Percentiles rank a stretch among this genome's conserved stretches.
Conservation (phyloP, 1,284 basidiomycete genomes). For the Heterobasidion annosum region DNA sequence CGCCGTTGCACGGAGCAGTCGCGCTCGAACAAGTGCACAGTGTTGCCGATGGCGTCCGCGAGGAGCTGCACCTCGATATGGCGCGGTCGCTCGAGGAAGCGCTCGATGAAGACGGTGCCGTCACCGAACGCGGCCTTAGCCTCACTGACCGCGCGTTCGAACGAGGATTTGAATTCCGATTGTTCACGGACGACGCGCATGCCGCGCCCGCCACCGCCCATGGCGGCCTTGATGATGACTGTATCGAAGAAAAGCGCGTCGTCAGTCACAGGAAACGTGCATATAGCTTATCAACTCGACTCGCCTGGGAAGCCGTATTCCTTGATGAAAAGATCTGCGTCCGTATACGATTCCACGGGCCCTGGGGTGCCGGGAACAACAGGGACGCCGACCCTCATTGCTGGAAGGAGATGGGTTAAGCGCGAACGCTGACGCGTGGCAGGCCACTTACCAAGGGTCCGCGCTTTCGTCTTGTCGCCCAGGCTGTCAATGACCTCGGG, state of each 20-base stretch:
- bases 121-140: conserved; percentile 97
- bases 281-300: conserved; percentile 9
- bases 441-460: conserved; percentile 58
- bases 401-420: conserved; percentile 24
- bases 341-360: conserved; percentile 76
- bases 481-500: conserved; percentile 97
- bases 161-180: conserved; percentile 84
- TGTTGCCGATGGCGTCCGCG: conserved; percentile 87
- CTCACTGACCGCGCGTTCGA: conserved; percentile 91
- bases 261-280: not conserved
- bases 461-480: conserved; percentile 98
- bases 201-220: conserved; percentile 97
- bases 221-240: conserved; percentile 97
- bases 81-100: conserved; percentile 92
- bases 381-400: conserved; percentile 85
- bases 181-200: conserved; percentile 97
- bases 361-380: conserved; percentile 98
- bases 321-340: conserved; percentile 85
- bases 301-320: conserved; percentile 92
- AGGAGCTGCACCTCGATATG: conserved; percentile 98
- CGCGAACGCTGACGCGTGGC: not conserved
- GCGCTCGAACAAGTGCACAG: conserved; percentile 95
- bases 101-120: conserved; percentile 97
- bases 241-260: not conserved
- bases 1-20: conserved; percentile 98